phyloP scores from a whole-genome alignment of 169 alveolate genomes.

The Cryptosporidium ubiquitum region DNA sequence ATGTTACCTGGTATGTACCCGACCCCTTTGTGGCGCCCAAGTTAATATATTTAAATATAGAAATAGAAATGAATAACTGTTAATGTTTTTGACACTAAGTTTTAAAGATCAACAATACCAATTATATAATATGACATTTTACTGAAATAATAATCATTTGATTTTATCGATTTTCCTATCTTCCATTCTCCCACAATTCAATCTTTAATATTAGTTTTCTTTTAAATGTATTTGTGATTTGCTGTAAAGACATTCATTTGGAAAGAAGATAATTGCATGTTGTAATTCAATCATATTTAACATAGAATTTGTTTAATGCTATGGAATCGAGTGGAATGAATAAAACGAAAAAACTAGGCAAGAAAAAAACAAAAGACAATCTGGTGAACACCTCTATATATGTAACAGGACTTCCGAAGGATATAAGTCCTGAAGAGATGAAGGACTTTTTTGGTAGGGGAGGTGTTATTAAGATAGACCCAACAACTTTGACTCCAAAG shows the following conservation, averaged over 20 bases:
- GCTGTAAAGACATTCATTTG: background rate
- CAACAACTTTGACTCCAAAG: constrained; percentile 79
- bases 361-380: background rate
- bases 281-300: background rate
- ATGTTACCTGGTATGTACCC: too few species aligned
- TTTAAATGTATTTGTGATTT: background rate
- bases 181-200: background rate
- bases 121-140: background rate
- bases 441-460: constrained; percentile 81
- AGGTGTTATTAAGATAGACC: constrained; percentile 86
- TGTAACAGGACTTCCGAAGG: constrained; percentile 84
- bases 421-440: constrained; percentile 81
- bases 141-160: background rate
- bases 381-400: constrained; percentile 81
- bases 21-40: background rate
- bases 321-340: background rate
- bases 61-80: background rate
- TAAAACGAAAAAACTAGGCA: background rate
- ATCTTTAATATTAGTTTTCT: background rate
- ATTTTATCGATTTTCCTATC: background rate
- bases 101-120: background rate
- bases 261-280: background rate
- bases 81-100: background rate
- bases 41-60: background rate
- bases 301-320: background rate